These are phyloP conservation scores for Xylaria sp. DNA, from an alignment of 2,329 filamentous ascomycete genomes.

Conservation along the genomic window DNA sequence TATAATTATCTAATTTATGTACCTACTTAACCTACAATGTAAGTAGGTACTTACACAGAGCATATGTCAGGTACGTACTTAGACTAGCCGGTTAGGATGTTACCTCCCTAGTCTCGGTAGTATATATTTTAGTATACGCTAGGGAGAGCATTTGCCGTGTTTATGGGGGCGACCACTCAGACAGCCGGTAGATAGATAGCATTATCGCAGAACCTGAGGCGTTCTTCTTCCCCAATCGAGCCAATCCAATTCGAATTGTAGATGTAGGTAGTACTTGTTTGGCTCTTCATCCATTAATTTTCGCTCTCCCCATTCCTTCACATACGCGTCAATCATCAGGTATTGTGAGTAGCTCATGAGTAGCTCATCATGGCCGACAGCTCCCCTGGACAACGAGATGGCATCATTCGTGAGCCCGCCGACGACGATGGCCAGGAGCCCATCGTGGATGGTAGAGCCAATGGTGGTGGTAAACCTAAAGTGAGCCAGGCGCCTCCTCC, in stretches of 20 bases:
- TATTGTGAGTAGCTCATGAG: neutral
- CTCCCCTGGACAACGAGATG: conserved; percentile 18
- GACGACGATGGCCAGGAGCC: neutral
- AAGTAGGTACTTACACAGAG: too few relatives aligned
- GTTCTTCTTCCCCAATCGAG: neutral
- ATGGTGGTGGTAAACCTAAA: neutral
- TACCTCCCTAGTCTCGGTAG: too few relatives aligned
- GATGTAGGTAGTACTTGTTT: neutral
- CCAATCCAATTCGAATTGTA: neutral
- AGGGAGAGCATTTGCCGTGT: too few relatives aligned
- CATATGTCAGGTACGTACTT: too few relatives aligned
- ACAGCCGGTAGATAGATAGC: too few relatives aligned
- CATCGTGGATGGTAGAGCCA: neutral
- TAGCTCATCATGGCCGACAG: conserved; percentile 13
- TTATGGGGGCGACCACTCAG: neutral
- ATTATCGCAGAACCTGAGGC: neutral
- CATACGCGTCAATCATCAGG: neutral
- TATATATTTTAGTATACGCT: too few relatives aligned
- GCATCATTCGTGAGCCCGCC: conserved; percentile 8
- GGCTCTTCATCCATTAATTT: neutral
- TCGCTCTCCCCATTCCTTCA: neutral
- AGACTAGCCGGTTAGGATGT: too few relatives aligned
- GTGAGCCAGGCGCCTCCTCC: conserved; percentile 7
- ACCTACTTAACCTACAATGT: neutral
- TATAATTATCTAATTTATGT: too few relatives aligned